Conservation (phyloP, 192 early-diverging fungal genomes). For the Entomortierella chlamydospora region DNA sequence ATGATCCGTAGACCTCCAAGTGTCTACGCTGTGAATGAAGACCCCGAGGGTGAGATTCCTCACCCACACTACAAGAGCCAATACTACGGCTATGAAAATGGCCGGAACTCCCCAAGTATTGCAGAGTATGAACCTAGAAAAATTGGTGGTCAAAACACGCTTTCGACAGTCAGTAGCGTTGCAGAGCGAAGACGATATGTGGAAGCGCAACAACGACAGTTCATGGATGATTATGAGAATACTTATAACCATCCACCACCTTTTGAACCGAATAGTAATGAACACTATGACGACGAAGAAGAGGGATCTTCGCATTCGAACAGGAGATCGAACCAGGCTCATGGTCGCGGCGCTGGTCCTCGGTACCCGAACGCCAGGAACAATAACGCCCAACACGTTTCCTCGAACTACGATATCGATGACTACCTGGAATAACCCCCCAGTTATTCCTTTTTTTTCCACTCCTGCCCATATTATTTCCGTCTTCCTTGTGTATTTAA, state of each 20-base stretch:
- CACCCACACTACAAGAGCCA: slow-evolving; percentile 19
- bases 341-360: background rate
- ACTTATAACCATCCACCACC: slow-evolving; percentile 11
- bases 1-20: slow-evolving; percentile 32
- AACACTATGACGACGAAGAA: background rate
- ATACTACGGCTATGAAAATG: background rate
- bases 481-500: too few species aligned
- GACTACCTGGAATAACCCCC: background rate
- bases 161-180: slow-evolving; percentile 15
- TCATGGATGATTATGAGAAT: slow-evolving; percentile 28
- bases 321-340: background rate
- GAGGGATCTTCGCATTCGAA: background rate
- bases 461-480: background rate
- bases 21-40: slow-evolving; percentile 19
- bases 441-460: background rate
- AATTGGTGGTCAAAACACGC: background rate
- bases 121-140: slow-evolving; percentile 33
- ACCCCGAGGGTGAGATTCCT: slow-evolving; percentile 1
- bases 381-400: background rate
- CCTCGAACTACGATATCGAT: background rate
- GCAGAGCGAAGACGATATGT: slow-evolving; percentile 35
- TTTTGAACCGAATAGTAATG: slow-evolving; percentile 19
- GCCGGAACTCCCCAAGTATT: background rate
- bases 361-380: background rate
- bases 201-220: slow-evolving; percentile 33